Evolutionary conservation across 768 basidiomycete species (phyloP).

Genomic region (Phlebiopsis gigantea): DNA sequence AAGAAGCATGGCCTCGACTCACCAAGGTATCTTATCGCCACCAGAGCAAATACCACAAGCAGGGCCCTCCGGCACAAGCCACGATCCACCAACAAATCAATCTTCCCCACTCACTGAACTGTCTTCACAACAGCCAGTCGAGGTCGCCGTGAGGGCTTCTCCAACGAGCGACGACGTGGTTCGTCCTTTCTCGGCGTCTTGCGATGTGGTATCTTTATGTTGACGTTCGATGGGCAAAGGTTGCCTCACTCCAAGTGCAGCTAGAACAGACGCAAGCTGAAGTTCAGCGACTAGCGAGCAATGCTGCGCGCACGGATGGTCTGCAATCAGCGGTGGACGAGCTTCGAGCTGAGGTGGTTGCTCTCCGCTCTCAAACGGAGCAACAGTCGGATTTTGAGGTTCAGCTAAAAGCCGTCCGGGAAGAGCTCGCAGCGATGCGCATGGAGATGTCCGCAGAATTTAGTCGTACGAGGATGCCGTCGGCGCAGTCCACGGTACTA

Average conservation of each 20-base stretch:
- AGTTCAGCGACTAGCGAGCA: conserved; percentile 33
- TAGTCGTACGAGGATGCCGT: neutral
- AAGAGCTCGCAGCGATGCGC: neutral
- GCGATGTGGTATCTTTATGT: neutral
- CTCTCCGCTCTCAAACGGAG: conserved; percentile 23
- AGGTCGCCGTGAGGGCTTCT: neutral
- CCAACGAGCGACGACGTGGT: neutral
- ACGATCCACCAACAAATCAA: conserved; percentile 10
- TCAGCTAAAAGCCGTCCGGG: neutral
- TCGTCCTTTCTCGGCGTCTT: neutral
- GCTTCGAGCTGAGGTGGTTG: conserved; percentile 31
- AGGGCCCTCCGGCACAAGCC: conserved; percentile 22
- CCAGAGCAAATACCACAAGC: conserved; percentile 16
- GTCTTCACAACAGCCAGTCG: neutral
- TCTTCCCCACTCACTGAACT: neutral
- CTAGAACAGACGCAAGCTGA: conserved; percentile 42
- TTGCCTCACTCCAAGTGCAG: conserved; percentile 43
- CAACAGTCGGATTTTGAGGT: conserved; percentile 15
- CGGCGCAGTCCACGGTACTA: too few relatives aligned
- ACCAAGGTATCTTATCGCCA: neutral
- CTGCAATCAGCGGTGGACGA: conserved; percentile 33
- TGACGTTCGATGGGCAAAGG: conserved; percentile 9
- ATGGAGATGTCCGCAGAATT: neutral
- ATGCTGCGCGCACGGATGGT: conserved; percentile 31
- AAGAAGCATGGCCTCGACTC: neutral